Evolutionary conservation across 192 early-diverging fungal genomes (phyloP).

Genomic region (Umbelopsis ramanniana): DNA sequence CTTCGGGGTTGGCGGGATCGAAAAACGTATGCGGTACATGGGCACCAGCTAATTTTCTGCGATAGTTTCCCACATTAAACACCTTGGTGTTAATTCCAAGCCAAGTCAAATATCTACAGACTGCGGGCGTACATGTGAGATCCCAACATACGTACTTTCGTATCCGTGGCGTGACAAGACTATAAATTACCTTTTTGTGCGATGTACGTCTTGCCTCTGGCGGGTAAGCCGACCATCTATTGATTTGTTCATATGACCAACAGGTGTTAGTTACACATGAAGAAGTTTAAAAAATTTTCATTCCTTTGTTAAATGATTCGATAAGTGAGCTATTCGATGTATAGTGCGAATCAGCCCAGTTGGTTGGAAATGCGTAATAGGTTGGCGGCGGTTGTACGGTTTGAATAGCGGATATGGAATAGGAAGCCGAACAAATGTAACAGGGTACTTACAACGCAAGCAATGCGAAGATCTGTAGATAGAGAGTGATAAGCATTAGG

Average conservation of each 20-base stretch:
- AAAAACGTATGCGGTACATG: conserved; percentile 85
- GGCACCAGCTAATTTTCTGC: conserved; percentile 88
- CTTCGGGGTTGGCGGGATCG: conserved; percentile 81
- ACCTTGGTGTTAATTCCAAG: conserved; percentile 91
- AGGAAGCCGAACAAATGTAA: no score
- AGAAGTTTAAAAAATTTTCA: not conserved
- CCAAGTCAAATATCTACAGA: conserved; percentile 95
- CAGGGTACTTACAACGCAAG: conserved; percentile 37
- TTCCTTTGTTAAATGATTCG: no score
- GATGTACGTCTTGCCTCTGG: conserved; percentile 97
- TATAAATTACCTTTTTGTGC: conserved; percentile 76
- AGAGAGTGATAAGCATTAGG: not conserved
- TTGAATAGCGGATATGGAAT: no score
- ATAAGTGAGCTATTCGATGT: no score
- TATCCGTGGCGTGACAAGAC: no score
- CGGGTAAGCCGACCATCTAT: conserved; percentile 91
- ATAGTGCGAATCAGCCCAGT: no score
- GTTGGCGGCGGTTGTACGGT: no score
- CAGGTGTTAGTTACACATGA: not conserved
- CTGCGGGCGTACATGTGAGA: conserved; percentile 40
- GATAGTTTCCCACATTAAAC: conserved; percentile 99
- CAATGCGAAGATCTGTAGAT: conserved; percentile 35
- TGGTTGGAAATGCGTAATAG: no score
- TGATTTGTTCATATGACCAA: not conserved
- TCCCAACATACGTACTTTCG: no score